Evolutionary conservation across 2,329 filamentous ascomycete genomes (phyloP).

Genomic region (Penicillium sp.): DNA sequence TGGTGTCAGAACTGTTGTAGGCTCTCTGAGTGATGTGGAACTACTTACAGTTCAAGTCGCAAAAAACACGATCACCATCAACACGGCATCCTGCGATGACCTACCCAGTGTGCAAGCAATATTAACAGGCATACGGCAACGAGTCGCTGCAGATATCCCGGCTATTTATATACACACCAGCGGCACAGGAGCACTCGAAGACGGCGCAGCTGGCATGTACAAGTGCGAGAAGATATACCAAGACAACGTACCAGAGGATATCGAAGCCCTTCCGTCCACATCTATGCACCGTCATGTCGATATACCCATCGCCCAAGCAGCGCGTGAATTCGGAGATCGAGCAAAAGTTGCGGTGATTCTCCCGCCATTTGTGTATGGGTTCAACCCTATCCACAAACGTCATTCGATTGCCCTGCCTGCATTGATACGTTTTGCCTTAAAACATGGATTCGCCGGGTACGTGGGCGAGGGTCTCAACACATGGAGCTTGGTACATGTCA

Average conservation of each 20-base stretch:
- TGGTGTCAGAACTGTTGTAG: not conserved
- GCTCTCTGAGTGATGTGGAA: not conserved
- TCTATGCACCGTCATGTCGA: not conserved
- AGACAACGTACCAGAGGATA: not conserved
- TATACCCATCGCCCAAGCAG: not conserved
- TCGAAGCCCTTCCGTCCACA: not conserved
- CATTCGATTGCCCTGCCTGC: not conserved
- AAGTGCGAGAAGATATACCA: not conserved
- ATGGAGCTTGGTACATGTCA: constrained; percentile 2
- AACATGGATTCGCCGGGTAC: not conserved
- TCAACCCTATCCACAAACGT: not conserved
- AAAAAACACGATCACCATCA: not conserved
- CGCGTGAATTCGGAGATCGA: not conserved
- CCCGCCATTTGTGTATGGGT: not conserved
- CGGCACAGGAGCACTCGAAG: not conserved
- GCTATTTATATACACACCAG: constrained; percentile 1
- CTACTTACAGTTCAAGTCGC: not conserved
- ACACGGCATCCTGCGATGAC: constrained; percentile 1
- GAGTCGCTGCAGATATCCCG: not conserved
- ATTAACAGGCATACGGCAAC: not conserved
- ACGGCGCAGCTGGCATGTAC: not conserved
- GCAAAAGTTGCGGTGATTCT: not conserved
- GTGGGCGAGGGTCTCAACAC: not conserved
- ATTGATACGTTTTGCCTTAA: not conserved
- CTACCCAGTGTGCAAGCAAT: not conserved